Evolutionary conservation across 176 grass and related monocot species (phyloP).

Genomic region (Carex scoparia): DNA sequence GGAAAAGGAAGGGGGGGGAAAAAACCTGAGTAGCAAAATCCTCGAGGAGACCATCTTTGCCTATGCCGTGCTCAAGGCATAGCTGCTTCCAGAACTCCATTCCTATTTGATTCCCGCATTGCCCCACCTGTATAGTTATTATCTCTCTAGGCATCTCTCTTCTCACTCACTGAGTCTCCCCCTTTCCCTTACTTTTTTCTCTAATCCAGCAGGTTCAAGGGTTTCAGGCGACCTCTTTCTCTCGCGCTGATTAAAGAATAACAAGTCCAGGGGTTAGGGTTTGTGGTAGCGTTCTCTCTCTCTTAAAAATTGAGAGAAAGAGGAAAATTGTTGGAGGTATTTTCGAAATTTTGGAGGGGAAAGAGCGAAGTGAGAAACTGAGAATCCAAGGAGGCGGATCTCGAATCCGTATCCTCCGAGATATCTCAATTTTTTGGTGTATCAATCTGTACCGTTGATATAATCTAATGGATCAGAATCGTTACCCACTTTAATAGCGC

Average conservation of each 20-base stretch:
- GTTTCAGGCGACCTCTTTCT: not conserved
- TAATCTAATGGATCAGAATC: too few species aligned
- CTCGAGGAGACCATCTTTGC: constrained; percentile 97
- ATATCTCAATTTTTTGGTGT: too few species aligned
- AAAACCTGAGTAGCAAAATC: constrained; percentile 84
- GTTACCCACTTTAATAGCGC: too few species aligned
- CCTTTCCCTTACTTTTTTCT: not conserved
- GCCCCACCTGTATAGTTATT: constrained; percentile 99
- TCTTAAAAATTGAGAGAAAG: not conserved
- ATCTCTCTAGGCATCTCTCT: constrained; percentile 90
- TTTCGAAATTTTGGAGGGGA: constrained; percentile 18
- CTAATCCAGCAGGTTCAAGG: not conserved
- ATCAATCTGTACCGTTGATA: too few species aligned
- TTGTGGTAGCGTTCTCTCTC: not conserved
- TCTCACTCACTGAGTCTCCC: not conserved
- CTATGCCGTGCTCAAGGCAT: constrained; percentile 98
- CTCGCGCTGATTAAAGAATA: not conserved
- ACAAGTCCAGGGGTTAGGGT: constrained; percentile 2
- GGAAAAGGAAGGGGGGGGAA: not conserved
- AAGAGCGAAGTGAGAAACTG: not conserved
- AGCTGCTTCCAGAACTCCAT: constrained; percentile 99
- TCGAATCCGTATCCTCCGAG: too few species aligned
- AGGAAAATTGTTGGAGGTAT: not conserved
- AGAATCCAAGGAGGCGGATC: too few species aligned
- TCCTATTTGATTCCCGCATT: constrained; percentile 99